Base-by-base conservation (phyloP, 306 rosid species). In the Neltuma alba region DNA sequence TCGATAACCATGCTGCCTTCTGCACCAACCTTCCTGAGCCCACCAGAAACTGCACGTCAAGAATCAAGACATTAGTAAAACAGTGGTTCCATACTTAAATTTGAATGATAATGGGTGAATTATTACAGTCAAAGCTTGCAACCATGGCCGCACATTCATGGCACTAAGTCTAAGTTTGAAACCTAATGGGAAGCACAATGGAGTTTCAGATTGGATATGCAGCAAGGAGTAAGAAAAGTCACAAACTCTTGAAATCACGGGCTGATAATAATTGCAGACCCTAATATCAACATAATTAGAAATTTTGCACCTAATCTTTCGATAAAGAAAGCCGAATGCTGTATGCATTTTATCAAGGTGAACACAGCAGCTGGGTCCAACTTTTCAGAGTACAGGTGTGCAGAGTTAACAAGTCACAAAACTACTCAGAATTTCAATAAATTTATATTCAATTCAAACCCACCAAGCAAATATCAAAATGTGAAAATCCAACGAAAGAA, bases 1-100 rank as follows among this genome's bases (percentile, higher is more conserved):
- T 93, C 98, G 1, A 91, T 88, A 83, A 91, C 98, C 98, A 91
- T 91, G 78, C 80, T 89, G 77, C 80, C 86, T 79, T 86, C 81
- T 63, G 23, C 31, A 73, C 80, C 30, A 80, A 63, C 69, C 85
- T 88, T 78, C 80, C 86, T 84, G 80, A 34, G 79, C 64, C 81
- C 76, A 70, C 86, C 89, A 76, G 85, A 85, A 87, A 84, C 83
- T 75, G 81, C 45, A 78, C 60, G 66, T 38, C 57, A 79, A 71
- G 78, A n/a, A n/a, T 75, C 27, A 77, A 34, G 77, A 83, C 64
- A 61, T 44, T 20, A 42, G 68, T 79, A 3, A 79, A 64, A 27
- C 36, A 44, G 77, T 47, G 68, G 47, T 44, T 62, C 65, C 5
- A 63, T 63, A 9, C 41, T 36, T 34, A 1, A 16, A 64, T 54